These are phyloP conservation scores for Prasinococcaceae sp. DNA, from an alignment of 139 green algal genomes.

Conservation along the genomic window DNA sequence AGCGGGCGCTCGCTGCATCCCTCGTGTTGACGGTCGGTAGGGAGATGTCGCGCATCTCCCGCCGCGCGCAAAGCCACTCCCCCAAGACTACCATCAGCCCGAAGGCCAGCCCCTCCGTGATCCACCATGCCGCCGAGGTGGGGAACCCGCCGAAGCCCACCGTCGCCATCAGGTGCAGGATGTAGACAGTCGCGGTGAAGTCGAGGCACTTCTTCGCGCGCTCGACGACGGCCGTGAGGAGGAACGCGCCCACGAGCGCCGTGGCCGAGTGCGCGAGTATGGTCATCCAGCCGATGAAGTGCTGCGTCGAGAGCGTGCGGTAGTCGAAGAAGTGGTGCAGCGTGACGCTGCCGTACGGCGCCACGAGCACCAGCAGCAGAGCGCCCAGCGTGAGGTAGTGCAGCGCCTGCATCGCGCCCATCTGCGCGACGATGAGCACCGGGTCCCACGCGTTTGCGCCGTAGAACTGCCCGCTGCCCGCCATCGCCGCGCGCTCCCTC, in stretches of 20 bases:
- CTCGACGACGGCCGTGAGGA: conserved; percentile 56
- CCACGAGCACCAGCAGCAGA: conserved; percentile 43
- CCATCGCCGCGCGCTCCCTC: no score
- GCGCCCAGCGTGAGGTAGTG: conserved; percentile 63
- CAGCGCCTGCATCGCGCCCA: conserved; percentile 54
- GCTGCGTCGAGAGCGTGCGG: conserved; percentile 9
- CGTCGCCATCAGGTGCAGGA: conserved; percentile 55
- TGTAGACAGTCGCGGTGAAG: conserved; percentile 66
- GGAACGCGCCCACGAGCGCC: conserved; percentile 18
- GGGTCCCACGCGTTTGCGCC: conserved; percentile 50
- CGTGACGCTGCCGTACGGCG: conserved; percentile 32
- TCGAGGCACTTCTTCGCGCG: conserved; percentile 91
- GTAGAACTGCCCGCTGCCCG: no score
- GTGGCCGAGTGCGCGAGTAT: neutral
- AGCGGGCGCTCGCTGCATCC: no score
- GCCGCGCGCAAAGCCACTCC: conserved; percentile 76
- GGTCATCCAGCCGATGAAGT: conserved; percentile 25
- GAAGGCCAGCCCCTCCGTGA: conserved; percentile 37
- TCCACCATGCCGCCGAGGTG: conserved; percentile 54
- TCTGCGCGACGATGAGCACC: conserved; percentile 61
- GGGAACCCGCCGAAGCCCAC: conserved; percentile 46
- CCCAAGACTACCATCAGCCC: conserved; percentile 59
- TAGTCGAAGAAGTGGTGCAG: conserved; percentile 58
- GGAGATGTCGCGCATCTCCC: conserved; percentile 83
- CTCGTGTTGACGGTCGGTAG: conserved; percentile 28